These are phyloP conservation scores for Blumeria graminis DNA, from an alignment of 2,329 filamentous ascomycete species.

Conservation along the genomic window DNA sequence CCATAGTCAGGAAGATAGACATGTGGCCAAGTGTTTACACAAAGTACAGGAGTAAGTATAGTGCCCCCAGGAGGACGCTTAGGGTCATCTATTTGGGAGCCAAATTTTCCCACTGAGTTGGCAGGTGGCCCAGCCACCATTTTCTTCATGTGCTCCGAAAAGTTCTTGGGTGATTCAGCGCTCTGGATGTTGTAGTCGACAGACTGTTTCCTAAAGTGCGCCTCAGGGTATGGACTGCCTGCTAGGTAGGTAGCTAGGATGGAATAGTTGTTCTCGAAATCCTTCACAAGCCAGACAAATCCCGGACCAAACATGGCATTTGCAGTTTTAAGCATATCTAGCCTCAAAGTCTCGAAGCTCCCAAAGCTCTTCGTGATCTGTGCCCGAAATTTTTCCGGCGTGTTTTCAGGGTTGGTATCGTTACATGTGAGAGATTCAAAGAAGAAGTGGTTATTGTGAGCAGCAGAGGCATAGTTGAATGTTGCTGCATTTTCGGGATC, in stretches of 20 bases:
- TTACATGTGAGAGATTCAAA: slow-evolving; percentile 30
- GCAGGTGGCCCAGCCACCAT: slow-evolving; percentile 12
- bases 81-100: slow-evolving; percentile 11
- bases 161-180: slow-evolving; percentile 8
- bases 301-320: slow-evolving; percentile 87
- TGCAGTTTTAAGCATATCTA: slow-evolving; percentile 59
- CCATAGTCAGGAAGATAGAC: slow-evolving; percentile 69
- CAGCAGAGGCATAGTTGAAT: slow-evolving; percentile 96
- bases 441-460: slow-evolving; percentile 75
- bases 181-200: slow-evolving; percentile 45
- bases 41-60: slow-evolving; percentile 50
- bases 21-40: slow-evolving; percentile 93
- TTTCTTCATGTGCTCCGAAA: slow-evolving; percentile 18
- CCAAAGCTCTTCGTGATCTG: slow-evolving; percentile 51
- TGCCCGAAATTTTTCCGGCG: slow-evolving; percentile 29
- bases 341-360: slow-evolving; percentile 57
- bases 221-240: slow-evolving; percentile 65
- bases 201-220: slow-evolving; percentile 47
- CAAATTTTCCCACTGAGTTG: slow-evolving; percentile 16
- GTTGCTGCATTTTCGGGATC: slow-evolving; percentile 50
- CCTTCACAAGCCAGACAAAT: slow-evolving; percentile 76
- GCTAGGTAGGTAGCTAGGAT: slow-evolving; percentile 79
- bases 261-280: slow-evolving; percentile 22
- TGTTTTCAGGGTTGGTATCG: slow-evolving; percentile 14
- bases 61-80: slow-evolving; percentile 32